A percentile compares a stretch with the other conserved stretches of the same genome.
Evolutionary conservation across 169 alveolate genomes (phyloP).

Genomic region (Eimeria tenella): DNA sequence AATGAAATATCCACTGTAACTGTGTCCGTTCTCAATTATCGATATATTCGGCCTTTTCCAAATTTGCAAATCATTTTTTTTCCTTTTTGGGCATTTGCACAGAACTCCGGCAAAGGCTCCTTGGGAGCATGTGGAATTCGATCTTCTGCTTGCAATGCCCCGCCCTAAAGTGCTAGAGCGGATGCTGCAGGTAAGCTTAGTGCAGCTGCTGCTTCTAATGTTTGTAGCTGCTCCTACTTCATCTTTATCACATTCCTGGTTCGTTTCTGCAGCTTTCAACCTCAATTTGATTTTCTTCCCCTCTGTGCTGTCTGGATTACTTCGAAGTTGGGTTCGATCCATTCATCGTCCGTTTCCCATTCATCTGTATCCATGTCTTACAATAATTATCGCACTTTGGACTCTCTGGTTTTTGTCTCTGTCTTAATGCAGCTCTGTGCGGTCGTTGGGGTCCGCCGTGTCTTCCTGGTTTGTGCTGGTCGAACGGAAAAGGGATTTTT

Average conservation of each 20-base stretch:
- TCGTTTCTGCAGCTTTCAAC: background rate
- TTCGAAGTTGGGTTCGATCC: background rate
- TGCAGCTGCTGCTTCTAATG: background rate
- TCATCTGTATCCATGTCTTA: background rate
- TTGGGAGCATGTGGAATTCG: background rate
- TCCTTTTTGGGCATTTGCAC: background rate
- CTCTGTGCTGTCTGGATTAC: background rate
- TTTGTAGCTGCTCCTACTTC: background rate
- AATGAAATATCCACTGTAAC: too few species aligned
- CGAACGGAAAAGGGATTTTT: slow-evolving; percentile 70
- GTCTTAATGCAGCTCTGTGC: slow-evolving; percentile 57
- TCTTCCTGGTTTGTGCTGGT: slow-evolving; percentile 51
- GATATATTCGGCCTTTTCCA: too few species aligned
- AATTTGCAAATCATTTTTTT: too few species aligned
- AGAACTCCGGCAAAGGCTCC: background rate
- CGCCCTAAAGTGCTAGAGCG: slow-evolving; percentile 76
- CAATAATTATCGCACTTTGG: too few species aligned
- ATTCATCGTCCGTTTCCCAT: background rate
- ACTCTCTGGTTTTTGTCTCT: background rate
- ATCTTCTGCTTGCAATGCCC: slow-evolving; percentile 74
- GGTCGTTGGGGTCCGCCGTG: slow-evolving; percentile 52
- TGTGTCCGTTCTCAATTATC: too few species aligned
- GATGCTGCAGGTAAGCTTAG: slow-evolving; percentile 56
- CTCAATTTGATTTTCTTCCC: background rate
- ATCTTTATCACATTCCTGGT: background rate